A percentile compares a stretch with the other conserved stretches of the same genome.
Evolutionary conservation across 179 eudicot species (phyloP).

Genomic region (Gypsophila paniculata): DNA sequence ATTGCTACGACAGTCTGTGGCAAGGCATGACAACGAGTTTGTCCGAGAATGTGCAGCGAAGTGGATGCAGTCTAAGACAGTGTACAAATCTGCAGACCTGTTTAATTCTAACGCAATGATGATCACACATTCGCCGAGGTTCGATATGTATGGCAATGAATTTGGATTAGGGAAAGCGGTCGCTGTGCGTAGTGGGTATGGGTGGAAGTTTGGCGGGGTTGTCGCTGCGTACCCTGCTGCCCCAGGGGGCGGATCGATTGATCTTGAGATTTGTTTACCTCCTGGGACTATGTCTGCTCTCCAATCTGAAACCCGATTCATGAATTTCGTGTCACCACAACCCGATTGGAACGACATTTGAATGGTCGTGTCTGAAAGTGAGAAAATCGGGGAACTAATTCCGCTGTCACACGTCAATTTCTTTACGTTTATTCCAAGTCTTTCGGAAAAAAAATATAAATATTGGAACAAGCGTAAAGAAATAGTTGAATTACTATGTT

Average conservation of each 20-base stretch:
- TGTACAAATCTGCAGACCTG: background rate
- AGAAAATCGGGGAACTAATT: too few species aligned
- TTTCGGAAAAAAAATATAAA: too few species aligned
- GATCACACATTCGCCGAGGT: conserved; percentile 9
- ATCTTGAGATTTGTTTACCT: conserved; percentile 15
- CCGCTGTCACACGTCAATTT: too few species aligned
- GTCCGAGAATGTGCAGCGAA: background rate
- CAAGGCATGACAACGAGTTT: background rate
- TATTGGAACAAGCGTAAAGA: too few species aligned
- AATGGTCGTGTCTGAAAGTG: background rate
- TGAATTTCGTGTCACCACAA: background rate
- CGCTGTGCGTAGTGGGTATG: conserved; percentile 12
- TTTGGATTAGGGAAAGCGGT: conserved; percentile 21
- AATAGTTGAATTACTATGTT: too few species aligned
- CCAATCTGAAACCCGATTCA: background rate
- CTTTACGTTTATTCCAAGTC: too few species aligned
- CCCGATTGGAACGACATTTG: too few species aligned
- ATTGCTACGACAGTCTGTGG: background rate
- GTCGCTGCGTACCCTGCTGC: background rate
- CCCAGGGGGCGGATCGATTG: conserved; percentile 12
- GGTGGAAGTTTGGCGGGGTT: background rate
- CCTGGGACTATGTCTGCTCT: background rate
- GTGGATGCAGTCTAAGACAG: background rate
- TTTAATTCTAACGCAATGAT: background rate
- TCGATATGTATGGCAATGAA: conserved; percentile 18